phyloP scores from a whole-genome alignment of 2,329 filamentous ascomycete species.

The Fusarium sp. region DNA sequence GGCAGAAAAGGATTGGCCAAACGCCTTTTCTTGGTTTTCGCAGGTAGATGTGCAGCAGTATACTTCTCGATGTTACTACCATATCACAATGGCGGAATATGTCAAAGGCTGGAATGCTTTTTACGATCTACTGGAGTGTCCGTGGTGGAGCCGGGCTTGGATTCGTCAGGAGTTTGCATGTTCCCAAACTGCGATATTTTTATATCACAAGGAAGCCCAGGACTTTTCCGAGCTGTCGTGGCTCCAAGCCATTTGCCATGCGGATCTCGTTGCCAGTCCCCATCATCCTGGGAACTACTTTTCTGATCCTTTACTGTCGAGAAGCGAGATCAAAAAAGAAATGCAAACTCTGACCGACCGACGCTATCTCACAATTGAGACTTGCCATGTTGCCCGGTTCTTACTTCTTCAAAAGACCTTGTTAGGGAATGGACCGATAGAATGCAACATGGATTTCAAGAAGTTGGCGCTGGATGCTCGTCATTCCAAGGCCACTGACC shows the following conservation, averaged over 20 bases:
- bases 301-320: not conserved
- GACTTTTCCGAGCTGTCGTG: not conserved
- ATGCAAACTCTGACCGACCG: not conserved
- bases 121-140: not conserved
- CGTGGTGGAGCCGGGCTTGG: not conserved
- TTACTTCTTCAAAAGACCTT: not conserved
- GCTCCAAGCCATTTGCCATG: not conserved
- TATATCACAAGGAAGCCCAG: not conserved
- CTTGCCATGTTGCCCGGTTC: not conserved
- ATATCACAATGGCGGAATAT: not conserved
- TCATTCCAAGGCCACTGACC: not conserved
- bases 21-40: not conserved
- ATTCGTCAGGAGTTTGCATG: not conserved
- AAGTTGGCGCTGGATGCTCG: not conserved
- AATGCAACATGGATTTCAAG: not conserved
- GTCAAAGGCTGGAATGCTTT: not conserved
- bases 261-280: not conserved
- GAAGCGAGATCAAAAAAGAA: not conserved
- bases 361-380: not conserved
- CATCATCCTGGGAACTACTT: not conserved
- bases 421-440: not conserved
- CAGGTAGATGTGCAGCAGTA: not conserved
- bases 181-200: not conserved
- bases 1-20: not conserved
- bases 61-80: not conserved